Percentiles rank a stretch among this genome's conserved stretches.
These are phyloP conservation scores for Diaporthe vexans DNA, from an alignment of 2,329 filamentous ascomycete species.

Conservation along the genomic window DNA sequence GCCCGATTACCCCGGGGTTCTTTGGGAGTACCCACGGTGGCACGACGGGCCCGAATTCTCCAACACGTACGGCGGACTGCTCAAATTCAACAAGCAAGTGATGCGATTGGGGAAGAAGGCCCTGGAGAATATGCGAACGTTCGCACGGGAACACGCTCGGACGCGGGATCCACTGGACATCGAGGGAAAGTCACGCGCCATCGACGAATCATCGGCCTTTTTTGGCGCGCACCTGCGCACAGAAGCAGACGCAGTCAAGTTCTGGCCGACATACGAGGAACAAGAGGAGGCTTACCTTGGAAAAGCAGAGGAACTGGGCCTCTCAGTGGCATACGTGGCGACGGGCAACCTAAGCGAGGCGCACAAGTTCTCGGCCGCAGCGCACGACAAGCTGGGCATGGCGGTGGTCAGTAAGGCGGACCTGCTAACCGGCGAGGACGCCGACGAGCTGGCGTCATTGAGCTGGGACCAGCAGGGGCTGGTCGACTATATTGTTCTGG, in stretches of 20 bases:
- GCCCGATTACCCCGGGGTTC: conserved; percentile 55
- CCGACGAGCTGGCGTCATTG: conserved; percentile 52
- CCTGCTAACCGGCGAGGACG: conserved; percentile 47
- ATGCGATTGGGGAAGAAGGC: conserved; percentile 56
- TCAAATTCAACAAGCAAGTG: conserved; percentile 58
- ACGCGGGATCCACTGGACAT: background rate
- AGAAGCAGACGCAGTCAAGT: conserved; percentile 59
- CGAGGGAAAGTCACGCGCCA: background rate
- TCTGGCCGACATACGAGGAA: conserved; percentile 60
- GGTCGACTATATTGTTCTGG: conserved; percentile 58
- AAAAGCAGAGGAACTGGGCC: conserved; percentile 50
- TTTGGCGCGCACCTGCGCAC: conserved; percentile 61
- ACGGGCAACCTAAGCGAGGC: conserved; percentile 60
- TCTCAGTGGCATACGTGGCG: conserved; percentile 58
- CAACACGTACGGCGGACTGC: conserved; percentile 58
- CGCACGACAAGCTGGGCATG: conserved; percentile 51
- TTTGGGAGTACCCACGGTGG: conserved; percentile 61
- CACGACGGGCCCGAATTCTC: conserved; percentile 62
- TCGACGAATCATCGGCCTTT: conserved; percentile 46
- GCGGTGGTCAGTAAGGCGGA: conserved; percentile 55
- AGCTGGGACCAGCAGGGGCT: conserved; percentile 62
- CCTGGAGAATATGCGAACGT: conserved; percentile 53
- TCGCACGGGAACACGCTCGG: conserved; percentile 43
- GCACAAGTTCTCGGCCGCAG: conserved; percentile 53
- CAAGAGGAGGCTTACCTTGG: conserved; percentile 58